Percentiles rank a stretch among this genome's conserved stretches.
phyloP scores from a whole-genome alignment of 2,329 filamentous ascomycete species.

The Verticillium nonalfalfae region DNA sequence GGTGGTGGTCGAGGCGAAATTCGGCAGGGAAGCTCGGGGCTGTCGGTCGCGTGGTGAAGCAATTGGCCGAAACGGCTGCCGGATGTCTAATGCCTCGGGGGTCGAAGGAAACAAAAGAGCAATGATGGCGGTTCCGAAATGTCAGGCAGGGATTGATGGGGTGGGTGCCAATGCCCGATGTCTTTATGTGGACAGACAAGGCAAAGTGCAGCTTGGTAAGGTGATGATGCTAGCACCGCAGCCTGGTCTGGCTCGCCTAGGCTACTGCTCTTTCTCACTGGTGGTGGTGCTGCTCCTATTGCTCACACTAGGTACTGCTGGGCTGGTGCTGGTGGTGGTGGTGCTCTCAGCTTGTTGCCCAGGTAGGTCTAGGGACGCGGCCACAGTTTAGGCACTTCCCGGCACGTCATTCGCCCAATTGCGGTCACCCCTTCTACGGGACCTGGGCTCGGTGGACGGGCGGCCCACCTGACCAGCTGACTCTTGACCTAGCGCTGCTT shows the following conservation, averaged over 20 bases:
- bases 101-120: neutral
- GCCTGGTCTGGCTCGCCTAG: neutral
- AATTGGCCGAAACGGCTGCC: neutral
- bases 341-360: too few relatives aligned
- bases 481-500: neutral
- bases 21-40: neutral
- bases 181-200: neutral
- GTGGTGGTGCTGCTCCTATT: neutral
- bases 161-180: neutral
- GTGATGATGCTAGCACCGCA: neutral
- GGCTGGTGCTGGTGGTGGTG: too few relatives aligned
- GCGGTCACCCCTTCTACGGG: neutral
- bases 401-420: neutral
- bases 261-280: too few relatives aligned
- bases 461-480: neutral
- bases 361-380: neutral
- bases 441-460: neutral
- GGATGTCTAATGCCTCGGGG: neutral
- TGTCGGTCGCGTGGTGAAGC: neutral
- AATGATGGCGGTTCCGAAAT: neutral
- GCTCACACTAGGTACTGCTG: neutral
- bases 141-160: neutral
- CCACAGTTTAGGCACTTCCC: neutral
- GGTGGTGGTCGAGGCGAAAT: neutral
- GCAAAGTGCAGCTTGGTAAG: neutral